Conservation (phyloP, 768 basidiomycete species). For the Myochromella boudieri region DNA sequence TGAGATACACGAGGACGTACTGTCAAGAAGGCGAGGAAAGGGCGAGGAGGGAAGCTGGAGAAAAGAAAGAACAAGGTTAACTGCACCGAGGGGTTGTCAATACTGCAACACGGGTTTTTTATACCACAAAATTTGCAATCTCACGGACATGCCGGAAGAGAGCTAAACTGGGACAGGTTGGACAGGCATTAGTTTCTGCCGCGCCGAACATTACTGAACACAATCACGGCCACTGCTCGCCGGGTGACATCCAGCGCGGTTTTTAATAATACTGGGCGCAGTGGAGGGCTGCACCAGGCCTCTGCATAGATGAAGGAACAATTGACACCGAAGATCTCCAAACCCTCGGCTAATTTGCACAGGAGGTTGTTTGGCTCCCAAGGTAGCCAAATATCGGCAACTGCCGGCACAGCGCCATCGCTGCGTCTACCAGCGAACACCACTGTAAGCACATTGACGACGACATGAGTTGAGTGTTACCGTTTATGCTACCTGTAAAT, state of each 20-base stretch:
- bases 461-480: conserved; percentile 32
- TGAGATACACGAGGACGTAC: conserved; percentile 33
- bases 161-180: too few species aligned
- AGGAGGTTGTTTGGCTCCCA: conserved; percentile 19
- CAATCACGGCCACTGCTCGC: conserved; percentile 1
- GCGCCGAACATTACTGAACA: neutral
- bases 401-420: conserved; percentile 13
- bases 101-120: conserved; percentile 10
- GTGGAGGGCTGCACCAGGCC: too few species aligned
- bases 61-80: conserved; percentile 18
- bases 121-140: conserved; percentile 11
- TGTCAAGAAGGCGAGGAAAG: conserved; percentile 25
- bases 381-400: conserved; percentile 25
- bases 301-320: neutral
- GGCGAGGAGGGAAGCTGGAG: conserved; percentile 18
- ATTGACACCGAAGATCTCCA: neutral
- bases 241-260: neutral
- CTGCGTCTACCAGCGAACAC: conserved; percentile 3
- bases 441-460: conserved; percentile 18
- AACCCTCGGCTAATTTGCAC: neutral
- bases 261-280: neutral
- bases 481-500: conserved; percentile 5
- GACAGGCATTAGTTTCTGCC: too few species aligned
- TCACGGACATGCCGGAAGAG: too few species aligned
- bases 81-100: conserved; percentile 16